A percentile compares a stretch with the other conserved stretches of the same genome.
Conservation (phyloP, 1,139 yeast genomes). For the Wickerhamiella pararugosa region DNA sequence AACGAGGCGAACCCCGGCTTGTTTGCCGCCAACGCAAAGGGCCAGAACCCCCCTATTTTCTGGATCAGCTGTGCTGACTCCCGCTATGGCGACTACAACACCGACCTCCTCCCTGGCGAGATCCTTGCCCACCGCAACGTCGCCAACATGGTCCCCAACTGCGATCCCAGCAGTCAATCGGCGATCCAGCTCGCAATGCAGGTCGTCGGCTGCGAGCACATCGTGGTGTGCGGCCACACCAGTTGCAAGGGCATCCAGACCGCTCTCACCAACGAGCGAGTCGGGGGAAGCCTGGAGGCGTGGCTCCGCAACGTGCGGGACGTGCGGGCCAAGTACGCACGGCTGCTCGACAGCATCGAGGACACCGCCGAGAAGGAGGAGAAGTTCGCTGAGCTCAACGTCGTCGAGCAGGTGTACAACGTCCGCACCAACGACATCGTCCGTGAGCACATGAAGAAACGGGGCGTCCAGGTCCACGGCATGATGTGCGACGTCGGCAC, state of each 20-base stretch:
- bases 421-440: conserved; percentile 64
- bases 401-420: conserved; percentile 41
- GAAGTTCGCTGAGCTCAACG: conserved; percentile 66
- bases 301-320: conserved; percentile 69
- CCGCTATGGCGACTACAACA: conserved; percentile 66
- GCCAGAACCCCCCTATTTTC: conserved; percentile 84
- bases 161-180: conserved; percentile 65
- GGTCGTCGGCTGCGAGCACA: conserved; percentile 65
- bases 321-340: conserved; percentile 42
- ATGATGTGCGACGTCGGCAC: conserved; percentile 73
- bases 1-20: conserved; percentile 47
- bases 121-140: conserved; percentile 87
- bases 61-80: conserved; percentile 98
- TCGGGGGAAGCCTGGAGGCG: conserved; percentile 62
- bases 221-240: conserved; percentile 92
- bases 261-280: conserved; percentile 50
- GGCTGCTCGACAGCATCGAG: conserved; percentile 25
- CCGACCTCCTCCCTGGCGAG: conserved; percentile 78
- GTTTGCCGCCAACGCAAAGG: conserved; percentile 56
- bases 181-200: conserved; percentile 86
- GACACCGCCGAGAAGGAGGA: conserved; percentile 39
- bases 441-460: conserved; percentile 47
- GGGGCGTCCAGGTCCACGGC: conserved; percentile 82
- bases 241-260: conserved; percentile 97
- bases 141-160: conserved; percentile 63